phyloP scores from a whole-genome alignment of 148 eudicot species.

The Pouteria glomerata region DNA sequence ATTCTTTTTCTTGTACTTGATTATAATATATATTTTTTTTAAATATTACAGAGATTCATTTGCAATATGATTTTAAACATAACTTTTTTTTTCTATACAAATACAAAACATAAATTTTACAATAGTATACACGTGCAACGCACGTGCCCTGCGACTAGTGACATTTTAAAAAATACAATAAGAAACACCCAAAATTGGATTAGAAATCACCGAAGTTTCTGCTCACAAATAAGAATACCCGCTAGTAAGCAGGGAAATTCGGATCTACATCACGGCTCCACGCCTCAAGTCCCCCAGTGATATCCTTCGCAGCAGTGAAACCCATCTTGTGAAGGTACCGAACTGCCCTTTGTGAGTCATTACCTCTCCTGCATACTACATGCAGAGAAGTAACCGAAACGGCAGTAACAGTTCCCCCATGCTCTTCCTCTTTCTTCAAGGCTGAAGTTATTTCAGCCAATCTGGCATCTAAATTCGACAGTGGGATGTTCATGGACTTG shows the following conservation, averaged over 20 bases:
- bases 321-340: constrained; percentile 61
- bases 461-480: constrained; percentile 53
- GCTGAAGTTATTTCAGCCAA: constrained; percentile 58
- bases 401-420: constrained; percentile 10
- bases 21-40: too few relatives aligned
- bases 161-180: too few relatives aligned
- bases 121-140: too few relatives aligned
- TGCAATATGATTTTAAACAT: too few relatives aligned
- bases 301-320: constrained; percentile 72
- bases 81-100: too few relatives aligned
- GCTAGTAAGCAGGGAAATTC: constrained; percentile 70
- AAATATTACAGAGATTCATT: too few relatives aligned
- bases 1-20: too few relatives aligned
- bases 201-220: too few relatives aligned
- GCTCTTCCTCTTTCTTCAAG: constrained; percentile 42
- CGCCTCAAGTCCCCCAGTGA: constrained; percentile 74
- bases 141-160: too few relatives aligned
- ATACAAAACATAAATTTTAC: too few relatives aligned
- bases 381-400: constrained; percentile 51
- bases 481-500: constrained; percentile 76
- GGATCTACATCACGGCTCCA: constrained; percentile 88
- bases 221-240: too few relatives aligned
- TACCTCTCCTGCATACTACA: constrained; percentile 91
- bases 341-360: constrained; percentile 96
- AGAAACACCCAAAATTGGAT: too few relatives aligned